Evolutionary conservation across 345 rosid genomes (phyloP), one percentile per base, ranked within the genome.

Genomic region (Syzygium aromaticum): DNA sequence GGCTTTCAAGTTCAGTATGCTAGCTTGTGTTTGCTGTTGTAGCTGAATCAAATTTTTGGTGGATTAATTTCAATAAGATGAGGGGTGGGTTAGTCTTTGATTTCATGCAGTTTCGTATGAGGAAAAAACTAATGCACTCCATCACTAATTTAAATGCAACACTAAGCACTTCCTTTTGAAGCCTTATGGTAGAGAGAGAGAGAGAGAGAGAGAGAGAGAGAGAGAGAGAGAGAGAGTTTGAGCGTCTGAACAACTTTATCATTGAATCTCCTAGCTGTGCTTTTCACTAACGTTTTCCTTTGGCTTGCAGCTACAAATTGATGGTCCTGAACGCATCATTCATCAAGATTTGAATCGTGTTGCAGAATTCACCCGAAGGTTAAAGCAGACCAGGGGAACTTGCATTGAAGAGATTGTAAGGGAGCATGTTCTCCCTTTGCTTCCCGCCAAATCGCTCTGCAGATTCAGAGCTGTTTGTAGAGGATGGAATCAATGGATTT

Each of bases 361-460:
- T 33, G 80, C 3, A 73, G 4, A 73, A 52, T 84, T 84, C 25
- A 9, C 28, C 27, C 14, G 61, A 52, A 84, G 86, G 86, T 28
- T 84, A 22, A 21, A 3, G 61, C 11, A 54, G 23, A 27, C n/a
- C 56, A 54, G 56, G 61, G 27, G 38, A 33, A 23, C 14, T 83
- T 53, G 28, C 61, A 22, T 93, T 51, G 57, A 54, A n/a, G 91
- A 90, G 25, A 64, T 89, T 14, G 82, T 89, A 25, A 91, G 85
- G 86, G 54, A 54, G 59, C 77, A 85, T 67, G 91, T 59, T 86
- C 93, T 93, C 56, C 86, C 86, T 54, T 88, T 88, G 86, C 92
- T 93, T 30, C 93, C 95, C 0, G 95, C 93, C 25, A 92, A 92
- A 88, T 90, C 94, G 1, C 87, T 92, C 5, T 89, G 87, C 91